These are phyloP conservation scores for Metschnikowia colocasiae DNA, from an alignment of 805 yeast species.

Conservation along the genomic window DNA sequence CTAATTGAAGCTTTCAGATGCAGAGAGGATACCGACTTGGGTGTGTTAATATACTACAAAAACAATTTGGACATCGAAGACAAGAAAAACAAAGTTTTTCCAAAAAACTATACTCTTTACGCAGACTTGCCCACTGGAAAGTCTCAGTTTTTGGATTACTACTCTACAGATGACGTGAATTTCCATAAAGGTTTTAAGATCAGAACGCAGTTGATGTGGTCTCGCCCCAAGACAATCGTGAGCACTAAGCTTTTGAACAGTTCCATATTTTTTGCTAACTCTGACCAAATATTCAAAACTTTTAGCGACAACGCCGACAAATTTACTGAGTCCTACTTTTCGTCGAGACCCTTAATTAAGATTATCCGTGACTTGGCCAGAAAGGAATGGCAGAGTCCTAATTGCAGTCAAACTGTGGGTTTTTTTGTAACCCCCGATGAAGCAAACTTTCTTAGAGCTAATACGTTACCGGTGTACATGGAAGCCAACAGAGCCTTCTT, in stretches of 20 bases:
- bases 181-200: slow-evolving; percentile 67
- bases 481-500: slow-evolving; percentile 83
- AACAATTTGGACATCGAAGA: slow-evolving; percentile 76
- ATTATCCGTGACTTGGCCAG: slow-evolving; percentile 84
- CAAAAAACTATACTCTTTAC: slow-evolving; percentile 65
- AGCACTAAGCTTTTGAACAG: slow-evolving; percentile 75
- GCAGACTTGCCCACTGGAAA: slow-evolving; percentile 45
- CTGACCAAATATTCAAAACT: slow-evolving; percentile 48
- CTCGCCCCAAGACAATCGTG: slow-evolving; percentile 71
- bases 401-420: slow-evolving; percentile 56
- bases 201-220: slow-evolving; percentile 88
- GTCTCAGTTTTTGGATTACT: slow-evolving; percentile 62
- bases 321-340: slow-evolving; percentile 35
- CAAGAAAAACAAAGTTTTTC: slow-evolving; percentile 57
- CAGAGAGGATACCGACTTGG: slow-evolving; percentile 62
- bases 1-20: slow-evolving; percentile 80
- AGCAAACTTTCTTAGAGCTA: slow-evolving; percentile 70
- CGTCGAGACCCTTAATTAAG: slow-evolving; percentile 54
- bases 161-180: slow-evolving; percentile 65
- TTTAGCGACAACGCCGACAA: slow-evolving; percentile 38
- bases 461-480: slow-evolving; percentile 75
- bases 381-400: slow-evolving; percentile 83
- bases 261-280: slow-evolving; percentile 49
- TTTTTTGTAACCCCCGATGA: slow-evolving; percentile 68
- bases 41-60: slow-evolving; percentile 71